Evolutionary conservation across 192 early-diverging fungal species (phyloP).

Genomic region (Entophlyctis luteolus): DNA sequence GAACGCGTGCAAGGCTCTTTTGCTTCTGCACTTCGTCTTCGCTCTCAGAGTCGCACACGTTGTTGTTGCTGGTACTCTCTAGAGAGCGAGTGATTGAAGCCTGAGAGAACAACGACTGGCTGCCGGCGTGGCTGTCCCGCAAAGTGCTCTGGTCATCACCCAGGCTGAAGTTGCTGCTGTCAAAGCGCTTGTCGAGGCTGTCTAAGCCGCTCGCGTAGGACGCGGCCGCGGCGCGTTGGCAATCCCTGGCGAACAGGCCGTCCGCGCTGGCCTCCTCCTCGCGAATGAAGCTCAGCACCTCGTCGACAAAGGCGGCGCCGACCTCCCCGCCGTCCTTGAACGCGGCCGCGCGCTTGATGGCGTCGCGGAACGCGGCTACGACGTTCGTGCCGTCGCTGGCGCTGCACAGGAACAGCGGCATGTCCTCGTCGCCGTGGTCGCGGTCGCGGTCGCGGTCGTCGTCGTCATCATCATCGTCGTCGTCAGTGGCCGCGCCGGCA

Average conservation of each 20-base stretch:
- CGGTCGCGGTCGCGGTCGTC: background rate
- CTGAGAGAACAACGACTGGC: background rate
- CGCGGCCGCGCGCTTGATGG: constrained; percentile 38
- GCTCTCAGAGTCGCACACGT: constrained; percentile 4
- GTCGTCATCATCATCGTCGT: background rate
- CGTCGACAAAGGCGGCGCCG: constrained; percentile 46
- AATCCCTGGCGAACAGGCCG: constrained; percentile 17
- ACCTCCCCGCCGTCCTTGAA: constrained; percentile 44
- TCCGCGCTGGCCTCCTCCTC: constrained; percentile 37
- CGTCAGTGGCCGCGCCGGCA: background rate
- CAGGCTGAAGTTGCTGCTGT: background rate
- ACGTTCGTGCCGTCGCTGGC: constrained; percentile 59
- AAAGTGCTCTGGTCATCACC: background rate
- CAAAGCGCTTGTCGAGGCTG: background rate
- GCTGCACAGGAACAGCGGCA: constrained; percentile 42
- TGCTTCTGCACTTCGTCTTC: background rate
- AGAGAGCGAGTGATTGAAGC: background rate
- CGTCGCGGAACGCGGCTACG: constrained; percentile 51
- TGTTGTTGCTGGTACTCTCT: no score
- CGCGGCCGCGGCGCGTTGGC: background rate
- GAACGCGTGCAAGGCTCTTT: constrained; percentile 6
- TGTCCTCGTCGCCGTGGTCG: background rate
- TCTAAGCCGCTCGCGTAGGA: no score
- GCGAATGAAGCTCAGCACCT: constrained; percentile 45
- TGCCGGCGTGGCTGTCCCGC: background rate